Evolutionary conservation across 1,284 basidiomycete species (phyloP).

Genomic region (Irpex lacteus): DNA sequence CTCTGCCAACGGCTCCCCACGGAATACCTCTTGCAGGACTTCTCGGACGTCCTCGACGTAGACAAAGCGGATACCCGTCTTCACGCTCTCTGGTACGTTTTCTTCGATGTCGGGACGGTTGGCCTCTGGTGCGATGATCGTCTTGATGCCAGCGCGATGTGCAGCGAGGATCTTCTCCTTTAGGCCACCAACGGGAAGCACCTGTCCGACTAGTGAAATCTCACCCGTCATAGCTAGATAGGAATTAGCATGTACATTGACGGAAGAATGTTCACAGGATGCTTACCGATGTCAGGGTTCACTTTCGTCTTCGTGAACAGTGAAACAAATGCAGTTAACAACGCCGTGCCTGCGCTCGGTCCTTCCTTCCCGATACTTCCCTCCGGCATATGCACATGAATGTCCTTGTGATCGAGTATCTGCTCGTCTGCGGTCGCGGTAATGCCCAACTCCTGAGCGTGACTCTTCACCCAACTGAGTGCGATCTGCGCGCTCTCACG

Average conservation of each 20-base stretch:
- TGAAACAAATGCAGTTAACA: constrained; percentile 88
- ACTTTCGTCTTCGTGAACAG: constrained; percentile 85
- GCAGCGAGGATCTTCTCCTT: constrained; percentile 97
- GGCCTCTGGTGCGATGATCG: constrained; percentile 83
- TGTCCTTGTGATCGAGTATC: constrained; percentile 81
- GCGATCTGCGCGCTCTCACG: constrained; percentile 95
- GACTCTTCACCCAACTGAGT: constrained; percentile 89
- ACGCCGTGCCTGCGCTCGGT: constrained; percentile 93
- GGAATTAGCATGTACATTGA: neutral
- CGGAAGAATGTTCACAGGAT: neutral
- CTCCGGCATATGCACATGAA: constrained; percentile 96
- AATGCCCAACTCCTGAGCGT: constrained; percentile 88
- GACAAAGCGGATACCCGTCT: constrained; percentile 89
- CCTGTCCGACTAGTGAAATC: constrained; percentile 89
- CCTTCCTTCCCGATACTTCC: constrained; percentile 98
- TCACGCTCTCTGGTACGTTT: constrained; percentile 93
- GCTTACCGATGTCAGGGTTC: constrained; percentile 82
- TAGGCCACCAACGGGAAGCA: constrained; percentile 88
- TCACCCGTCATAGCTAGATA: constrained; percentile 89
- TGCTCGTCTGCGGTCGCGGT: constrained; percentile 69
- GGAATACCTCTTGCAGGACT: constrained; percentile 85
- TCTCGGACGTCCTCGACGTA: constrained; percentile 91
- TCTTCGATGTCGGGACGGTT: constrained; percentile 92
- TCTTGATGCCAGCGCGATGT: constrained; percentile 91
- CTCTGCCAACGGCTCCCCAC: constrained; percentile 54